Percentiles rank a stretch among this genome's conserved stretches.
Evolutionary conservation across 768 basidiomycete genomes (phyloP).

Genomic region (Trametes cubensis): DNA sequence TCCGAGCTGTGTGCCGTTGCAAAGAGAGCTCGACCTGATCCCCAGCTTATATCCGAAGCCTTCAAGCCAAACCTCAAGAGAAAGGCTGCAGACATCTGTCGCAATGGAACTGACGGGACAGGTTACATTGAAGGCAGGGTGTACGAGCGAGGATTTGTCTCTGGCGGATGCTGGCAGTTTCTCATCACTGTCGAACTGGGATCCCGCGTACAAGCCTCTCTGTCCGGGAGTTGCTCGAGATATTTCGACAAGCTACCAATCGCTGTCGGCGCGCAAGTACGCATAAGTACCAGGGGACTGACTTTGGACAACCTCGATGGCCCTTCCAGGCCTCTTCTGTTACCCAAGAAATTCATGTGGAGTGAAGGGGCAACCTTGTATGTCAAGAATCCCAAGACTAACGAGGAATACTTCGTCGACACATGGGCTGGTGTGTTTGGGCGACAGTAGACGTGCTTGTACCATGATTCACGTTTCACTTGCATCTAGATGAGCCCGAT

Average conservation of each 20-base stretch:
- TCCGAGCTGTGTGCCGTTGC: neutral
- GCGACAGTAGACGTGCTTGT: neutral
- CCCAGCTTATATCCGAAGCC: neutral
- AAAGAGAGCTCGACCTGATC: constrained; percentile 10
- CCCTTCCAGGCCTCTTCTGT: constrained; percentile 29
- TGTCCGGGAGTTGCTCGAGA: constrained; percentile 36
- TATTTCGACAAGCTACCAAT: constrained; percentile 43
- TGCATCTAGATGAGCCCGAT: no score
- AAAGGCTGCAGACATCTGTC: constrained; percentile 36
- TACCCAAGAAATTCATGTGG: constrained; percentile 14
- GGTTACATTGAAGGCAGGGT: constrained; percentile 47
- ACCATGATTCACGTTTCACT: no score
- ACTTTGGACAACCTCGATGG: constrained; percentile 30
- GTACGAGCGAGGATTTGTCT: constrained; percentile 9
- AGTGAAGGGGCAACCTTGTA: neutral
- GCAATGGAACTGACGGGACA: constrained; percentile 34
- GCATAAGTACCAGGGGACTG: constrained; percentile 52
- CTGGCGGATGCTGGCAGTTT: constrained; percentile 9
- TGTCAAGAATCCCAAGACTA: constrained; percentile 3
- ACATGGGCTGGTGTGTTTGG: constrained; percentile 4
- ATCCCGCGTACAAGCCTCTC: constrained; percentile 42
- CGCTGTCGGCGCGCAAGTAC: constrained; percentile 45
- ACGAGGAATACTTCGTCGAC: constrained; percentile 4
- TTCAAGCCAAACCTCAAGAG: constrained; percentile 12
- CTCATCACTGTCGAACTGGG: constrained; percentile 27